Base-by-base conservation (phyloP, 306 rosid species). In the Glycine soja region DNA sequence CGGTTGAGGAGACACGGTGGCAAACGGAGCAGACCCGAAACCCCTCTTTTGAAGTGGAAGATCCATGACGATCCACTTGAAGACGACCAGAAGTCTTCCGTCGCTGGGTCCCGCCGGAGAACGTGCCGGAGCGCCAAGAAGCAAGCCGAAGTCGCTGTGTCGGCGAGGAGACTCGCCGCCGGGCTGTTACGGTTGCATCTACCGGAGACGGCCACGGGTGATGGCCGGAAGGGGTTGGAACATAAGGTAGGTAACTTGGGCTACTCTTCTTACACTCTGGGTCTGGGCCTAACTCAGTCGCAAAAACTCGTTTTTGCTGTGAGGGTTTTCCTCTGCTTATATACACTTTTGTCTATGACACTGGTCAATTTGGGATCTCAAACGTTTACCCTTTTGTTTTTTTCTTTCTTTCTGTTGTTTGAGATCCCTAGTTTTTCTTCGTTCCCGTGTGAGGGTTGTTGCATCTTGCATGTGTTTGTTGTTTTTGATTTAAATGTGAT, bases 111-210 rank as follows among this genome's bases (percentile, higher is more conserved):
- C 0, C 79, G 90, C 2, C 75, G 90, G 82, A 86, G 84, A 45
- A 11, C 63, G 1, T 12, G 59, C 40, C 77, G 83, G 77, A 80
- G 78, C 69, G 85, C 85, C 72, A 87, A 85, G 72, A 83, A 67
- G 42, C 76, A 36, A 69, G 74, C 72, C 61, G 92, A 87, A 8
- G 85, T 13, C 2, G 51, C 42, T 32, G 75, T 91, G 63, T 95
- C 99, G 34, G 95, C 91, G 0, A 80, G 99, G 84, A 95, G 89
- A 85, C 95, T 95, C 30, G 97, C 97, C 34, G 97, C 97, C 2
- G 97, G 97, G 0, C 75, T 95, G 0, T 95, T 97, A 97, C 81
- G 97, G 89, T 53, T 92, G 75, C 99, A 91, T 83, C 71, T 61
- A 65, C 97, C 97, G 89, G 94, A 89, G 80, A 80, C 67, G 42